Evolutionary conservation across 495 filamentous ascomycete genomes (phyloP).

Genomic region (Penicillium silybi): DNA sequence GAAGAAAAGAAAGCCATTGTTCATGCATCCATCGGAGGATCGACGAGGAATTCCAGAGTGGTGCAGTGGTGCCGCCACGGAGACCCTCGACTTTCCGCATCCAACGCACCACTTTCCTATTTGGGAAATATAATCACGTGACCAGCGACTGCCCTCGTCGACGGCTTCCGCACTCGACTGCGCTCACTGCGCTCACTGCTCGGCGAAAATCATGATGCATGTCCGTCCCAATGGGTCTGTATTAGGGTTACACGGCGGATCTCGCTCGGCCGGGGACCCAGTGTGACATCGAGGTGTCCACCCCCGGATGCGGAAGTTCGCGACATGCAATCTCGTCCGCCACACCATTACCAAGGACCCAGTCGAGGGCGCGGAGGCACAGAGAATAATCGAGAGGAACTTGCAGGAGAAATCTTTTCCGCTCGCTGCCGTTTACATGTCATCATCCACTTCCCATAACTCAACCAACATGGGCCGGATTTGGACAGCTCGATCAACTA

Average conservation of each 20-base stretch:
- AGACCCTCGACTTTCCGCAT: conserved; percentile 6
- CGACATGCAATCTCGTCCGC: conserved; percentile 8
- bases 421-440: conserved; percentile 5
- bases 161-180: neutral
- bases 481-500: conserved; percentile 18
- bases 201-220: neutral
- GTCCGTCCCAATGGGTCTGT: neutral
- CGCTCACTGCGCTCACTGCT: neutral
- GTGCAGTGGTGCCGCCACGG: neutral
- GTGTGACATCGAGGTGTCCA: conserved; percentile 17
- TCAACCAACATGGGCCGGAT: conserved; percentile 14
- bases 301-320: conserved; percentile 25
- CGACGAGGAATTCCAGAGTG: conserved; percentile 8
- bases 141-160: neutral
- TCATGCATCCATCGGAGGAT: neutral
- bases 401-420: conserved; percentile 5
- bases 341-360: conserved; percentile 6
- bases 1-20: conserved; percentile 4
- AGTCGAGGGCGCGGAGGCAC: conserved; percentile 16
- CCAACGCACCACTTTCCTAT: conserved; percentile 10
- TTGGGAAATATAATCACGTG: conserved; percentile 15
- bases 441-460: conserved; percentile 15
- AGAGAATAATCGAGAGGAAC: conserved; percentile 8
- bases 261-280: conserved; percentile 5
- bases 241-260: conserved; percentile 4